Evolutionary conservation across 2,329 filamentous ascomycete genomes (phyloP), one percentile per base, ranked within the genome.

Genomic region (Penicillium sp.): DNA sequence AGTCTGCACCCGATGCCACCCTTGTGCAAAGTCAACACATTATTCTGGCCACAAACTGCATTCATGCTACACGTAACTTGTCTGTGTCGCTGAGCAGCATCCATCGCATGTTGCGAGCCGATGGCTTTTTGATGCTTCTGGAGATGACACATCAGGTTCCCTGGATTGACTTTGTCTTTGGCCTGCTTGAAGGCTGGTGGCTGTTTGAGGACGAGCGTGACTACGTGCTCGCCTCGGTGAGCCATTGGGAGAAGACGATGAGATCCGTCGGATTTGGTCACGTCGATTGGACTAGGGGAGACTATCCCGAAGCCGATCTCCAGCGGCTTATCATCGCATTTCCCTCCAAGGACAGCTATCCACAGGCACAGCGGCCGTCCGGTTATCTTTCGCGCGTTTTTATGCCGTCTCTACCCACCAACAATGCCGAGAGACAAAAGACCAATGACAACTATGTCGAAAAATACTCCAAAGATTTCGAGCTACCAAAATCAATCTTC

Each of bases 111-210:
- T 55, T 75, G 5, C 61, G 61, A 1, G 52, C 62, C 0, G 65
- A 70, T 34, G 72, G 74, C 0, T 50, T 68, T 4, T n/a, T 75
- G 2, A 54, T 54, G 2, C 52, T 75, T 0, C 11, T 53, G 6
- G 51, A 53, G 28, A 53, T 53, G 51, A 53, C 51, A 7, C 19
- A 40, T 16, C 18, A 21, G n/a, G 26, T 48, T 3, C 37, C 34
- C 13, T 64, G 54, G 54, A 39, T 59, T n/a, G 72, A 77, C 53
- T 37, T 75, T 8, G 63, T 74, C 16, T 71, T 73, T 46, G 74
- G 74, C 5, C 52, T 75, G 7, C 59, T 77, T 1, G 72, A 75
- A 21, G 74, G 73, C 3, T 76, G 74, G 74, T 76, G 75, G 75
- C 52, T 71, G 1, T 73, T 73, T 43, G 62, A 71, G 1, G 72